Percentiles rank a stretch among this genome's conserved stretches.
phyloP scores from a whole-genome alignment of 1,284 basidiomycete genomes.

The Trichosporon sp. region DNA sequence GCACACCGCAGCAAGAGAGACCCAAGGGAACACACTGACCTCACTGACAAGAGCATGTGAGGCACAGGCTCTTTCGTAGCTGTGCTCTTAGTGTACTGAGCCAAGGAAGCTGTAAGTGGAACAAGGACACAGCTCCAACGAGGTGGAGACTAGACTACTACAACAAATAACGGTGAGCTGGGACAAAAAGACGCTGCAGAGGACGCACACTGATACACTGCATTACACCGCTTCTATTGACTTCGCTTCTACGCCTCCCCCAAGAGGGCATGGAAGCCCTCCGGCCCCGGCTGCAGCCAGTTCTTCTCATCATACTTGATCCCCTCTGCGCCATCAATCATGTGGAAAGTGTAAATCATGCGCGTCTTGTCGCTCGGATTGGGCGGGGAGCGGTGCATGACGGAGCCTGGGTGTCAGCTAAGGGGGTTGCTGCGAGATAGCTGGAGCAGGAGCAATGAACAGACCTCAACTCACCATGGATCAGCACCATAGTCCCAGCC shows the following conservation, averaged over 20 bases:
- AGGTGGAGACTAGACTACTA: no score
- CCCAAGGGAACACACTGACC: no score
- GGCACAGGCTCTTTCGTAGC: no score
- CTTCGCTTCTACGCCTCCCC: not conserved
- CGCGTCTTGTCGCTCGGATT: conserved; percentile 65
- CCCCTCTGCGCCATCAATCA: conserved; percentile 49
- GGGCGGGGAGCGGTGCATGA: conserved; percentile 79
- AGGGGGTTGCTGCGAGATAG: no score
- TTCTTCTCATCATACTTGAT: conserved; percentile 44
- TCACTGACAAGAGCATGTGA: no score
- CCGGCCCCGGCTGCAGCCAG: conserved; percentile 68
- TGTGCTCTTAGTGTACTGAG: no score
- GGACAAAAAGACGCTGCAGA: no score
- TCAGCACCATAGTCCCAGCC: conserved; percentile 75
- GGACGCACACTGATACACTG: not conserved
- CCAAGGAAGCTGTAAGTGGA: no score
- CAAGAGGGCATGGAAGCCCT: conserved; percentile 57
- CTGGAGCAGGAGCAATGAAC: no score
- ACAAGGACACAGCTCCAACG: no score
- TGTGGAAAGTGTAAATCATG: conserved; percentile 91
- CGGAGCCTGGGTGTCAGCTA: conserved; percentile 55
- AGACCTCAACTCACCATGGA: conserved; percentile 54
- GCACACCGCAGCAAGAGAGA: no score
- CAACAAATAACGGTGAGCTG: no score
- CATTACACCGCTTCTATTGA: not conserved